phyloP scores from a whole-genome alignment of 352 stramenopile species.

The Phytophthora sojae region DNA sequence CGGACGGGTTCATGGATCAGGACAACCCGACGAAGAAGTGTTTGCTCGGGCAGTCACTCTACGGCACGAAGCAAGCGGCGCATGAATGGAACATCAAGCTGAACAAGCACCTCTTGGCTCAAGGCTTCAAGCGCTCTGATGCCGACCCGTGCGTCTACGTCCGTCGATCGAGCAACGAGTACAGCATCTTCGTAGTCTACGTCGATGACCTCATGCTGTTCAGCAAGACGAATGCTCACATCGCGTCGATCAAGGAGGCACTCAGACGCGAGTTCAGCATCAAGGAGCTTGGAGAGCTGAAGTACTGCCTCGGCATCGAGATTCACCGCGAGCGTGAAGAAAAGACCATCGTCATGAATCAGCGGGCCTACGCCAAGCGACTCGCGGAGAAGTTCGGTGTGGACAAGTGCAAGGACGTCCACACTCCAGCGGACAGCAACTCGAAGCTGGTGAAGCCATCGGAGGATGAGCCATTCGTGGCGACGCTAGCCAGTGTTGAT shows the following conservation, averaged over 20 bases:
- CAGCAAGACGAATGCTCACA: neutral
- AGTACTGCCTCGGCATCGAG: conserved; percentile 3
- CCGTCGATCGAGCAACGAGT: neutral
- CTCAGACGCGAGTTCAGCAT: neutral
- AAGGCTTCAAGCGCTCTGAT: conserved; percentile 1
- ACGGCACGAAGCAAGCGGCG: conserved; percentile 14
- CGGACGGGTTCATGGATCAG: conserved; percentile 19
- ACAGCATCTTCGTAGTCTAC: conserved; percentile 6
- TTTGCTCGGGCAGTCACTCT: neutral
- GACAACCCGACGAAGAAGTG: conserved; percentile 4
- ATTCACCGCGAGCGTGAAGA: neutral
- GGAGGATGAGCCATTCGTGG: neutral
- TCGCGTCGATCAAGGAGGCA: neutral
- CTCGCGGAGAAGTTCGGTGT: conserved; percentile 2
- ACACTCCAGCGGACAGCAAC: conserved; percentile 12
- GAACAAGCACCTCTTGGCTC: conserved; percentile 5
- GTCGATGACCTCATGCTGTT: neutral
- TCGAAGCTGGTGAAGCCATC: neutral
- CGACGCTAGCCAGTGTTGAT: too few species aligned
- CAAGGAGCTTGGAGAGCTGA: conserved; percentile 1
- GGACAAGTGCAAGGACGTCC: conserved; percentile 2
- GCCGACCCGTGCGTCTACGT: conserved; percentile 14
- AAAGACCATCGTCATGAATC: neutral
- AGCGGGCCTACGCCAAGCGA: neutral
- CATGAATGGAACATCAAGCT: conserved; percentile 13